Conservation (phyloP, 2,329 filamentous ascomycete genomes). For the Elsinoe batatas region DNA sequence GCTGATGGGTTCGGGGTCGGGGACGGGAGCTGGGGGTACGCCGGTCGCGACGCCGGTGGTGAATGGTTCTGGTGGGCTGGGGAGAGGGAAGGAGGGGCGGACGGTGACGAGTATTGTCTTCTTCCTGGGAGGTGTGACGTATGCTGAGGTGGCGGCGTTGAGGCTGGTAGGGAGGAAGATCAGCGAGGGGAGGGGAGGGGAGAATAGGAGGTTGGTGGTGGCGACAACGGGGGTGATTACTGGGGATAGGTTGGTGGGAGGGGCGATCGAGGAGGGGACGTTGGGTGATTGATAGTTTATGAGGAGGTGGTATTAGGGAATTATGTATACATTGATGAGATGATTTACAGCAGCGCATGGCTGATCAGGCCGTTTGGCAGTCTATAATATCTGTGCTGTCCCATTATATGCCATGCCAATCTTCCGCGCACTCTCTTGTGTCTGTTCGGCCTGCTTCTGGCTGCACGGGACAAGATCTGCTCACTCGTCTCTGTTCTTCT, state of each 20-base stretch:
- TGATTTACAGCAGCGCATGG: background rate
- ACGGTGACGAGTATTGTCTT: constrained; percentile 57
- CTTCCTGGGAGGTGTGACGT: constrained; percentile 92
- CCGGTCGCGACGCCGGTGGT: constrained; percentile 33
- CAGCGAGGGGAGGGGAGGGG: constrained; percentile 47
- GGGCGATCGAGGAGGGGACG: constrained; percentile 25
- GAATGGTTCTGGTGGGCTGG: background rate
- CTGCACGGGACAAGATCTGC: background rate
- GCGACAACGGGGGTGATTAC: constrained; percentile 87
- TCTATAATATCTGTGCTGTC: background rate
- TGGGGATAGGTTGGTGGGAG: constrained; percentile 80
- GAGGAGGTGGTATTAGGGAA: background rate
- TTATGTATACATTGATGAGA: constrained; percentile 6
- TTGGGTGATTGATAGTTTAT: background rate
- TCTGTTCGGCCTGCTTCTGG: background rate
- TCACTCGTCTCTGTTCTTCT: constrained; percentile 22
- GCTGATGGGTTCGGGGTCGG: constrained; percentile 62
- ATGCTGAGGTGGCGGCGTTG: constrained; percentile 88
- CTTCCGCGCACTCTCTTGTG: background rate
- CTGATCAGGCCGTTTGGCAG: background rate
- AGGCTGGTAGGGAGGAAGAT: constrained; percentile 74
- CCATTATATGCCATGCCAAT: background rate
- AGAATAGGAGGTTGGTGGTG: constrained; percentile 52
- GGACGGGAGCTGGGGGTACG: constrained; percentile 51
- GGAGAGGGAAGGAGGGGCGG: constrained; percentile 2